phyloP scores from a whole-genome alignment of 768 basidiomycete species.

The Lyophyllum semitale region DNA sequence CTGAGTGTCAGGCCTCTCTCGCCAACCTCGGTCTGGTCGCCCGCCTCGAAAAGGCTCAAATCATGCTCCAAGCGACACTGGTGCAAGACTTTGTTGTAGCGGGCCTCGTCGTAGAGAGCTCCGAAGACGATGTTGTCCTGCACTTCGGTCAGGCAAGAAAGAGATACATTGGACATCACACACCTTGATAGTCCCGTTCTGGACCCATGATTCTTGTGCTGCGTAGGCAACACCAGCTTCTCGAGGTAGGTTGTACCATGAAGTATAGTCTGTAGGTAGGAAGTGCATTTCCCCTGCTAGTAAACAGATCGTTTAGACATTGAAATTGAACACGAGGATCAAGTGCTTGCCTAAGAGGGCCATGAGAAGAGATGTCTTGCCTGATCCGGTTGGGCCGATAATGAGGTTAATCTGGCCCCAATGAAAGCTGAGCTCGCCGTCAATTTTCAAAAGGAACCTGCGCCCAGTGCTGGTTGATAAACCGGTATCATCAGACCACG shows the following conservation, averaged over 20 bases:
- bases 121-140: constrained; percentile 85
- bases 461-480: constrained; percentile 40
- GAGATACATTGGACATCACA: not conserved
- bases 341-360: constrained; percentile 45
- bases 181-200: constrained; percentile 73
- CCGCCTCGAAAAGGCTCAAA: constrained; percentile 64
- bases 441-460: constrained; percentile 49
- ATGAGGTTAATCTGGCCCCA: constrained; percentile 54
- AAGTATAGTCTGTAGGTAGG: constrained; percentile 44
- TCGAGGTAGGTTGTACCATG: constrained; percentile 72
- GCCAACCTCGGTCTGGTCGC: constrained; percentile 71
- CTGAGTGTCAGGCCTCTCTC: constrained; percentile 64
- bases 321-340: not conserved
- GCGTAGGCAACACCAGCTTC: constrained; percentile 72
- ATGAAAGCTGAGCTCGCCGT: constrained; percentile 55
- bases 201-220: constrained; percentile 83
- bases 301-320: not conserved
- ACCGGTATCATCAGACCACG: constrained; percentile 46
- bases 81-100: constrained; percentile 73
- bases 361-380: constrained; percentile 69
- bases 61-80: constrained; percentile 76
- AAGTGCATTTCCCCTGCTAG: constrained; percentile 64
- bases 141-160: not conserved
- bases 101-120: constrained; percentile 66
- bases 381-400: constrained; percentile 58